Evolutionary conservation across 805 yeast genomes (phyloP), one percentile per base, ranked within the genome.

Genomic region (Kodamaea lidongshanica): DNA sequence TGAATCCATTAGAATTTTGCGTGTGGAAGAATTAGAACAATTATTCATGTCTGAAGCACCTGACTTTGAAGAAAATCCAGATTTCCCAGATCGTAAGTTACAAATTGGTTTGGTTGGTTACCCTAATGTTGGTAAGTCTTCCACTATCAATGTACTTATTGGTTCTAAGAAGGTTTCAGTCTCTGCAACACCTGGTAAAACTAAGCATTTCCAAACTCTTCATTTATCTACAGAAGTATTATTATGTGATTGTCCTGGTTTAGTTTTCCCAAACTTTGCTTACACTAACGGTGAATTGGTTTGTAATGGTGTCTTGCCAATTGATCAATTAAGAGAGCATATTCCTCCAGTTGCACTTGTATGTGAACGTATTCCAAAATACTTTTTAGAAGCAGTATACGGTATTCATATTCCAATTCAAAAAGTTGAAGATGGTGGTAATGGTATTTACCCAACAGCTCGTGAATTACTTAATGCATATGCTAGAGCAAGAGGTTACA

Each of bases 81-180:
- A 79, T 1, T 70, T 67, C 40, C 76, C 77, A 11, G 72, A 75
- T 36, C 50, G 69, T 19, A 67, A 79, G 38, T 63, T 84, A 31
- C 94, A 87, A 52, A 86, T 92, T 41, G 99, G 99, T 37, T 69
- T 92, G 42, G 98, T 92, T 12, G 99, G 99, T 19, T 92, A 92
- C 55, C 99, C 99, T 22, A 92, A 89, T 54, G 73, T 67, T 15
- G 95, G 95, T 64, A 85, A 85, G 53, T 92, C 97, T 2, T 88
- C 97, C n/a, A 92, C 97, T 2, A 92, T 92, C 48, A 92, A 92
- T 56, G 96, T 98, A 0, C 67, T 92, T 23, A 92, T 89, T 26
- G 98, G 98, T 9, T 77, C 96, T 12, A 92, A 92, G 52, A 88
- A 85, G 55, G 99, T 92, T n/a, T 87, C 96, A 2, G 99, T 92